Evolutionary conservation across 2,329 filamentous ascomycete genomes (phyloP), one percentile per base, ranked within the genome.

Genomic region (Aspergillus jensenii): DNA sequence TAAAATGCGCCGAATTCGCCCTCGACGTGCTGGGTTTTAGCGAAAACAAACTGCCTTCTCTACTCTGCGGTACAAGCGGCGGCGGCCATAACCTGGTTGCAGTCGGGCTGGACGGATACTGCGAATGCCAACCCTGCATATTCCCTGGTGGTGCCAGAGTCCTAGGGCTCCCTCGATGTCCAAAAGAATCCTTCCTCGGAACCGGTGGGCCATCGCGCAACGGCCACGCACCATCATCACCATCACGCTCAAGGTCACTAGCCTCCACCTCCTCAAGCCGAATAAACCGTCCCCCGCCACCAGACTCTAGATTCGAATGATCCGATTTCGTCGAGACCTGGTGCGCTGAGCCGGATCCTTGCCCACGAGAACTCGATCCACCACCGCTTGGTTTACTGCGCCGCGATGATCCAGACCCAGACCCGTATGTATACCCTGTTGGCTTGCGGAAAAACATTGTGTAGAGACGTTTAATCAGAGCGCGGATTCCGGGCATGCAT

Each of bases 401-500:
- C 8, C 37, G 15, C 1, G 37, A 15, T 21, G 21, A 21, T 3
- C 21, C 21, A 4, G 35, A n/a, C 4, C 17, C 14, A 4, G 43
- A 27, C 4, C 43, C 48, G 3, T 50, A 50, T 23, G 31, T 49
- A 15, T 49, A 49, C 2, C 47, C 47, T 6, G 33, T 17, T 12
- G 47, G 47, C 11, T 25, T 49, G 0, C 12, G 21, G 47, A 49
- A 39, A 17, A 49, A 49, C 3, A 37, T 17, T 1, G 12, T 23
- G 35, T 50, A 50, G 1, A 50, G 21, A 2, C 48, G 48, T 40
- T 50, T 50, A 3, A 17, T 23, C 3, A 50, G 4, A 0, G 48
- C 48, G 33, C 52, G 44, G 27, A 55, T 55, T 5, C 51, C 52
- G 2, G 46, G 52, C 51, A 55, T 55, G 23, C 52, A 49, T 2